Percentiles rank a stretch among this genome's conserved stretches.
These are phyloP conservation scores for Neonectria magnoliae DNA, from an alignment of 2,329 filamentous ascomycete species.

Conservation along the genomic window DNA sequence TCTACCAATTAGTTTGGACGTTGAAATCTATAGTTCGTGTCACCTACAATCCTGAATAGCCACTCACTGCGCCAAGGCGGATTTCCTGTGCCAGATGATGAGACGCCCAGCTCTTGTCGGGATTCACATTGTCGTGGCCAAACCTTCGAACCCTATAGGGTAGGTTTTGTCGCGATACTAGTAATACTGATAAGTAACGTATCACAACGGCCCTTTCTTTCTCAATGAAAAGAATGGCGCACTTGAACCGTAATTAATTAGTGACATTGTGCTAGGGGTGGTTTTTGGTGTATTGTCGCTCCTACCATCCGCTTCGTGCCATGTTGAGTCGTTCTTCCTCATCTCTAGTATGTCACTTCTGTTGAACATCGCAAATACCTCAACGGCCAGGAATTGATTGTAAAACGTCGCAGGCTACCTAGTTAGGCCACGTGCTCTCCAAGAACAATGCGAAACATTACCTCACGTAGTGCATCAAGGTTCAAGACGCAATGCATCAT, in stretches of 20 bases:
- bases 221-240: background rate
- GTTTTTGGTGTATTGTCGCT: background rate
- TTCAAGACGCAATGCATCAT: slow-evolving; percentile 3
- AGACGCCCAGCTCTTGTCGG: slow-evolving; percentile 15
- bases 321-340: background rate
- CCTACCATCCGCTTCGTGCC: background rate
- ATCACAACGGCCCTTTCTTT: background rate
- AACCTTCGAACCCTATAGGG: background rate
- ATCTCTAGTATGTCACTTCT: too few relatives aligned
- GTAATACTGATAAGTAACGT: background rate
- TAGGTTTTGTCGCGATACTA: background rate
- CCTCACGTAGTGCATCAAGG: background rate
- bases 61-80: slow-evolving; percentile 18
- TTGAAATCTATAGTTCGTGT: slow-evolving; percentile 12
- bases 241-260: background rate
- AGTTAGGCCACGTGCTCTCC: background rate
- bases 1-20: slow-evolving; percentile 7
- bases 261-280: background rate
- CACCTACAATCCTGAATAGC: background rate
- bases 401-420: slow-evolving; percentile 5
- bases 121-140: background rate
- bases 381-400: background rate
- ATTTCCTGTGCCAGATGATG: slow-evolving; percentile 14
- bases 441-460: background rate
- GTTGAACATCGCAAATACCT: background rate